phyloP scores from a whole-genome alignment of 768 basidiomycete genomes.

The Clitopilus passeckerianus region DNA sequence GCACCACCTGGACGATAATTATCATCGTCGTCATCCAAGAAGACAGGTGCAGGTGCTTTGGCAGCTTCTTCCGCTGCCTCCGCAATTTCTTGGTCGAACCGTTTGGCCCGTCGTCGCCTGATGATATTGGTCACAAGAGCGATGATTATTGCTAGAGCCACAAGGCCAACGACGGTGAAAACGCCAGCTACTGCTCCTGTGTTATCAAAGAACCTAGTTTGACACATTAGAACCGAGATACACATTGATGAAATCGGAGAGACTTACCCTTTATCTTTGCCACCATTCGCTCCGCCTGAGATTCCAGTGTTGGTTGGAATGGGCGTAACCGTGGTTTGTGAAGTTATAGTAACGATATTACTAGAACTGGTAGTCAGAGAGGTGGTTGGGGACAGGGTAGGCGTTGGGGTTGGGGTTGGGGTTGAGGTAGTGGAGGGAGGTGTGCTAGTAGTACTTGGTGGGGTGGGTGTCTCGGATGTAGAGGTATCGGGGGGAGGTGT shows the following conservation, averaged over 20 bases:
- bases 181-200: conserved; percentile 69
- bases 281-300: not conserved
- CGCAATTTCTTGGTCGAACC: conserved; percentile 70
- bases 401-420: not conserved
- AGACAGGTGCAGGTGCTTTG: conserved; percentile 44
- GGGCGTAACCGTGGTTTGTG: not conserved
- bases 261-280: conserved; percentile 4
- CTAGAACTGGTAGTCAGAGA: not conserved
- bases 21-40: conserved; percentile 50
- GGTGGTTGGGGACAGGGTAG: not conserved
- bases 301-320: not conserved
- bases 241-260: not conserved
- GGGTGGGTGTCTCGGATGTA: not conserved
- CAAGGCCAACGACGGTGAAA: conserved; percentile 66
- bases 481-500: not conserved
- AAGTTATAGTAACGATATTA: conserved; percentile 6
- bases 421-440: not conserved
- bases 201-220: conserved; percentile 62
- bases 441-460: not conserved
- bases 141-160: conserved; percentile 47
- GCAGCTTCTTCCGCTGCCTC: conserved; percentile 67
- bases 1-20: conserved; percentile 20
- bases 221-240: not conserved
- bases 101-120: conserved; percentile 58
- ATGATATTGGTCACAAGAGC: conserved; percentile 43